Percentiles rank a stretch among this genome's conserved stretches.
phyloP scores from a whole-genome alignment of 345 rosid genomes.

The Mangifera indica region DNA sequence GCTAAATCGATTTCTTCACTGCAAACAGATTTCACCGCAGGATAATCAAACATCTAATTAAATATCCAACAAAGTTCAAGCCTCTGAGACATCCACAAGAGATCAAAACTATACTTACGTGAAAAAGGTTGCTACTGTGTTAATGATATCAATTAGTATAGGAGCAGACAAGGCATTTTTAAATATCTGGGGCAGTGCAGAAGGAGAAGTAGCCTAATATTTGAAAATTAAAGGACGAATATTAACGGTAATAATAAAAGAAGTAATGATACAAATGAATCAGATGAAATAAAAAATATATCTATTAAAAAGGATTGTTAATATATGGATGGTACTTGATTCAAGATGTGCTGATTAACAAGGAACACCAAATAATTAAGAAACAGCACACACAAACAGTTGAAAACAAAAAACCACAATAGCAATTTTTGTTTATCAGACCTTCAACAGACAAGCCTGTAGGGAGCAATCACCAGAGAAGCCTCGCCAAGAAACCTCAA shows the following conservation, averaged over 20 bases:
- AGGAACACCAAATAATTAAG: background rate
- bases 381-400: background rate
- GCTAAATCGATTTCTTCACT: conserved; percentile 77
- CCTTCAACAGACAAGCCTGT: conserved; percentile 77
- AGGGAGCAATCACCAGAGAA: conserved; percentile 57
- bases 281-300: conserved; percentile 3
- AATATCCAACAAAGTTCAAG: background rate
- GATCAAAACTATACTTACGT: conserved; percentile 39
- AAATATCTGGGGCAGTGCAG: conserved; percentile 72
- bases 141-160: conserved; percentile 63
- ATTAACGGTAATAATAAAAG: background rate
- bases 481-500: conserved; percentile 81
- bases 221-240: background rate
- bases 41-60: background rate
- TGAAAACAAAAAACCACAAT: background rate
- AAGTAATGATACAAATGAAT: background rate
- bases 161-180: conserved; percentile 74
- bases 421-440: conserved; percentile 18
- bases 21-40: conserved; percentile 23
- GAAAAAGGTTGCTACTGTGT: conserved; percentile 67
- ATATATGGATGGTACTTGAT: background rate
- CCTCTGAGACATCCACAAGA: conserved; percentile 4
- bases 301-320: background rate
- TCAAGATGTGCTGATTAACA: background rate
- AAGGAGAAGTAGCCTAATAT: conserved; percentile 64